phyloP scores from a whole-genome alignment of 2,329 filamentous ascomycete genomes.

The Aspergillus sp. region DNA sequence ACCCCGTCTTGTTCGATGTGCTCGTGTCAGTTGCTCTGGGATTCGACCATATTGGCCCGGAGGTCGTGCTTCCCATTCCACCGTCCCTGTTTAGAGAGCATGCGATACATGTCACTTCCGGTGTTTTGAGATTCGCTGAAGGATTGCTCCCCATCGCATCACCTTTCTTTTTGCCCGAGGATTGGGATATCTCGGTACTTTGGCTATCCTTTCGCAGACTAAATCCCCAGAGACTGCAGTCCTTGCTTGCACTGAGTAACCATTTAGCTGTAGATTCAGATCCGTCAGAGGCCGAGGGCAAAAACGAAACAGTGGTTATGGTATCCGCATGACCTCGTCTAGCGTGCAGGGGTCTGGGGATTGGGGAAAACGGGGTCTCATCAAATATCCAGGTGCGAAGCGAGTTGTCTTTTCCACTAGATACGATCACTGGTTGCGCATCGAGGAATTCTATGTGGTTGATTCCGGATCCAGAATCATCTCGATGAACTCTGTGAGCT shows the following conservation, averaged over 20 bases:
- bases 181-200: constrained; percentile 90
- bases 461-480: constrained; percentile 70
- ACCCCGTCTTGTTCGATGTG: constrained; percentile 80
- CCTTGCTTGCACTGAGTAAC: constrained; percentile 86
- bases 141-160: constrained; percentile 20
- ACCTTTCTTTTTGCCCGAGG: constrained; percentile 75
- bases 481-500: constrained; percentile 70
- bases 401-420: constrained; percentile 90
- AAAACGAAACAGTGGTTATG: constrained; percentile 79
- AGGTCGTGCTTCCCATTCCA: constrained; percentile 82
- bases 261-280: constrained; percentile 89
- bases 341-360: constrained; percentile 82
- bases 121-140: constrained; percentile 70
- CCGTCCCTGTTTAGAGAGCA: constrained; percentile 93
- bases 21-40: constrained; percentile 68
- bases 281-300: constrained; percentile 87
- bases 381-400: constrained; percentile 97
- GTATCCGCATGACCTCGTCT: constrained; percentile 88
- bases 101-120: constrained; percentile 88
- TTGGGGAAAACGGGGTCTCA: constrained; percentile 82
- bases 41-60: constrained; percentile 83
- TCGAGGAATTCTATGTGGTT: constrained; percentile 87
- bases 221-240: constrained; percentile 94
- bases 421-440: constrained; percentile 87
- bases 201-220: constrained; percentile 93